Conservation (phyloP, 345 rosid species). For the Boechera divaricarpa region DNA sequence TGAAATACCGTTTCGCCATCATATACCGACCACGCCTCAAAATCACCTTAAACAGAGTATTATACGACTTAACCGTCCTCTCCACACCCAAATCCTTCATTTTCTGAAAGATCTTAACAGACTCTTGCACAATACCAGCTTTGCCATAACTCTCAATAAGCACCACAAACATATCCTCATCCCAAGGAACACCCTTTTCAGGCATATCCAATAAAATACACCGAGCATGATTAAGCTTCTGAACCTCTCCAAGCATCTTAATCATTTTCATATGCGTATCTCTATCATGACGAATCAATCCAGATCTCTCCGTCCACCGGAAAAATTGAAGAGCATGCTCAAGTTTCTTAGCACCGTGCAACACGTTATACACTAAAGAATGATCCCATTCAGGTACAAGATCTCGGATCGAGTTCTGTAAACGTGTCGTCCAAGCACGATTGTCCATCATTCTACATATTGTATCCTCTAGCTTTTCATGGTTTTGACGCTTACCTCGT, state of each 20-base stretch:
- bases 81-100: conserved; percentile 82
- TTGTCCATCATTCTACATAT: conserved; percentile 90
- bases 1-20: conserved; percentile 93
- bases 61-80: conserved; percentile 76
- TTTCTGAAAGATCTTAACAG: conserved; percentile 74
- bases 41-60: conserved; percentile 77
- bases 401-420: conserved; percentile 86
- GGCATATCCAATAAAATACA: conserved; percentile 92
- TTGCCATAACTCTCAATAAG: conserved; percentile 82
- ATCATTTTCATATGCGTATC: conserved; percentile 79
- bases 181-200: conserved; percentile 77
- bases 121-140: conserved; percentile 87
- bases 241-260: conserved; percentile 71
- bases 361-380: conserved; percentile 75
- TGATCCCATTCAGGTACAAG: conserved; percentile 81
- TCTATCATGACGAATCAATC: conserved; percentile 72
- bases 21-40: conserved; percentile 80
- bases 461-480: conserved; percentile 73
- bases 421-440: conserved; percentile 86
- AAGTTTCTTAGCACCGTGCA: conserved; percentile 68
- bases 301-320: conserved; percentile 91
- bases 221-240: conserved; percentile 82
- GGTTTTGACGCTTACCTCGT: conserved; percentile 48
- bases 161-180: conserved; percentile 75
- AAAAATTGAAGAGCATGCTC: conserved; percentile 96